Percentiles rank a stretch among this genome's conserved stretches.
Evolutionary conservation across 179 eudicot species (phyloP).

Genomic region (Vitellaria paradoxa): DNA sequence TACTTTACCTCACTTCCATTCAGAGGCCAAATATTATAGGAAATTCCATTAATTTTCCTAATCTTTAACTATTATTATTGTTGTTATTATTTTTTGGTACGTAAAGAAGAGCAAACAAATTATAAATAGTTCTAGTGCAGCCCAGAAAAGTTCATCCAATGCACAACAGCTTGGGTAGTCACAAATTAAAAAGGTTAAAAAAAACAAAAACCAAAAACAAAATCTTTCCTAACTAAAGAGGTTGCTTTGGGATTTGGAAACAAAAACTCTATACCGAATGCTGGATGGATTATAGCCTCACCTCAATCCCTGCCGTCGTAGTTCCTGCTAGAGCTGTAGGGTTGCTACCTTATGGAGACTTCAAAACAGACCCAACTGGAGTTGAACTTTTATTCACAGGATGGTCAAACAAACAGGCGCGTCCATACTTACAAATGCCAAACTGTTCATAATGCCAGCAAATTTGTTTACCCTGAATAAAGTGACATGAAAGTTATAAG

Average conservation of each 20-base stretch:
- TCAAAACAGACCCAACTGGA: constrained; percentile 18
- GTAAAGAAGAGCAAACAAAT: neutral
- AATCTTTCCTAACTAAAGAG: neutral
- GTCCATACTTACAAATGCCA: constrained; percentile 88
- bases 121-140: neutral
- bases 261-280: neutral
- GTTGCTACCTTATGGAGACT: constrained; percentile 10
- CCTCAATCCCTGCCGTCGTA: constrained; percentile 18
- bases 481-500: neutral
- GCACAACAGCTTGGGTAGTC: neutral
- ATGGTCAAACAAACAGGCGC: constrained; percentile 74
- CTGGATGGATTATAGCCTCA: neutral
- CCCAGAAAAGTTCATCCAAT: neutral
- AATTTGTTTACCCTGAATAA: constrained; percentile 53
- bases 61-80: too few species aligned
- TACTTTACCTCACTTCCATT: too few species aligned
- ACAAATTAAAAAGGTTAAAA: neutral
- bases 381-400: constrained; percentile 39
- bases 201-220: neutral
- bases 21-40: too few species aligned
- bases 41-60: too few species aligned
- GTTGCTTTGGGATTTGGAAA: neutral
- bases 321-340: constrained; percentile 18
- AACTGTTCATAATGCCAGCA: constrained; percentile 67
- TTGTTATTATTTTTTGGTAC: too few species aligned